Conservation (phyloP, 2,329 filamentous ascomycete species). For the Aspergillus latus region DNA sequence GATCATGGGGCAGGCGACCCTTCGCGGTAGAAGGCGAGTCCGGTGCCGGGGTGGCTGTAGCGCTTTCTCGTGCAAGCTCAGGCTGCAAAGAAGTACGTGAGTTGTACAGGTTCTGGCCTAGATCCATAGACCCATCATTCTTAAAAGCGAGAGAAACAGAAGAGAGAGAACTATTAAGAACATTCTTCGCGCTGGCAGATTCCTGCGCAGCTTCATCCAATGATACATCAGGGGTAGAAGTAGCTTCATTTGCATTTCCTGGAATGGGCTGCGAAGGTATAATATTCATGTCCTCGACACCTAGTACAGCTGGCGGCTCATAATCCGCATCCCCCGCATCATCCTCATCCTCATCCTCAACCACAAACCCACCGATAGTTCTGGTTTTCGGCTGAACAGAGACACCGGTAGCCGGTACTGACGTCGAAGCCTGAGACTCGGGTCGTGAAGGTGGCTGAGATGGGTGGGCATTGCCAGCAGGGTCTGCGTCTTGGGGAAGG, state of each 20-base stretch:
- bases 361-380: conserved; percentile 62
- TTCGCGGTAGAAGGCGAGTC: conserved; percentile 47
- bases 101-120: conserved; percentile 40
- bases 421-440: conserved; percentile 37
- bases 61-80: conserved; percentile 37
- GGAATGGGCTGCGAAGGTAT: conserved; percentile 55
- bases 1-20: conserved; percentile 68
- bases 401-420: conserved; percentile 33
- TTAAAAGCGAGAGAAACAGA: conserved; percentile 48
- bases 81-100: conserved; percentile 33
- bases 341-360: conserved; percentile 62
- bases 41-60: conserved; percentile 41
- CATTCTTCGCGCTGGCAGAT: conserved; percentile 48
- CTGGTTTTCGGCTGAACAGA: conserved; percentile 46
- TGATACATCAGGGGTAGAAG: conserved; percentile 60
- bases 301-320: conserved; percentile 56
- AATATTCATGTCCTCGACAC: conserved; percentile 51
- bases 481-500: conserved; percentile 29
- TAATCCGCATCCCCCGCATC: conserved; percentile 50
- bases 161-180: conserved; percentile 53
- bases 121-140: conserved; percentile 39
- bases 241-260: conserved; percentile 57
- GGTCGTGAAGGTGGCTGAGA: conserved; percentile 35
- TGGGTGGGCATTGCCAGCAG: conserved; percentile 29
- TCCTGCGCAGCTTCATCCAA: conserved; percentile 58